Conservation (phyloP, 1,139 yeast species). For the Nakaseomyces nivariensis region DNA sequence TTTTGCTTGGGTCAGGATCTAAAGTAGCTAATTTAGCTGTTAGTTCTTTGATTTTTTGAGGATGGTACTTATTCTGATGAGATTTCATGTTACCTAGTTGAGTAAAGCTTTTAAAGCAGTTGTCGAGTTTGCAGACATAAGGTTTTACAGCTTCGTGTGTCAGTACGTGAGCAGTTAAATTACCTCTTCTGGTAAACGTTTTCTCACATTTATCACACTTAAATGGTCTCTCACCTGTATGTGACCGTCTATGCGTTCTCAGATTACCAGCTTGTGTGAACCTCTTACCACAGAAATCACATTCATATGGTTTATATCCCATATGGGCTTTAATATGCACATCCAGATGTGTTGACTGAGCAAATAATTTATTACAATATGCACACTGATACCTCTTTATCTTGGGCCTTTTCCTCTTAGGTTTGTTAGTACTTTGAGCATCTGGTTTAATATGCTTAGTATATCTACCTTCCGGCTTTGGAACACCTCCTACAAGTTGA, state of each 20-base stretch:
- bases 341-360: conserved; percentile 69
- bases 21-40: conserved; percentile 54
- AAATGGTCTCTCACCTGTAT: conserved; percentile 88
- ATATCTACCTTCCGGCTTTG: conserved; percentile 40
- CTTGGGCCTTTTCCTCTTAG: conserved; percentile 20
- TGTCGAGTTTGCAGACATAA: conserved; percentile 67
- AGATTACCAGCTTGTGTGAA: conserved; percentile 91
- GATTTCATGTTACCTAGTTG: conserved; percentile 90
- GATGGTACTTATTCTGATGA: conserved; percentile 85
- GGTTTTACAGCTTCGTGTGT: conserved; percentile 80
- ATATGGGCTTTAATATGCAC: conserved; percentile 73
- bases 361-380: conserved; percentile 58
- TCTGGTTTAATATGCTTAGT: not conserved
- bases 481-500: conserved; percentile 74
- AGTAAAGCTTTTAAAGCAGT: conserved; percentile 76
- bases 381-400: conserved; percentile 58
- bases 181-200: conserved; percentile 80
- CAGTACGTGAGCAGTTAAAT: conserved; percentile 73
- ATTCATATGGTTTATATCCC: conserved; percentile 71
- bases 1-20: conserved; percentile 27
- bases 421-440: not conserved
- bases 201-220: conserved; percentile 67
- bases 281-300: conserved; percentile 67
- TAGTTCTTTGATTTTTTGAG: conserved; percentile 54
- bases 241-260: conserved; percentile 77